Evolutionary conservation across 2,329 filamentous ascomycete genomes (phyloP), one percentile per base, ranked within the genome.

Genomic region (Aspergillus neotritici): DNA sequence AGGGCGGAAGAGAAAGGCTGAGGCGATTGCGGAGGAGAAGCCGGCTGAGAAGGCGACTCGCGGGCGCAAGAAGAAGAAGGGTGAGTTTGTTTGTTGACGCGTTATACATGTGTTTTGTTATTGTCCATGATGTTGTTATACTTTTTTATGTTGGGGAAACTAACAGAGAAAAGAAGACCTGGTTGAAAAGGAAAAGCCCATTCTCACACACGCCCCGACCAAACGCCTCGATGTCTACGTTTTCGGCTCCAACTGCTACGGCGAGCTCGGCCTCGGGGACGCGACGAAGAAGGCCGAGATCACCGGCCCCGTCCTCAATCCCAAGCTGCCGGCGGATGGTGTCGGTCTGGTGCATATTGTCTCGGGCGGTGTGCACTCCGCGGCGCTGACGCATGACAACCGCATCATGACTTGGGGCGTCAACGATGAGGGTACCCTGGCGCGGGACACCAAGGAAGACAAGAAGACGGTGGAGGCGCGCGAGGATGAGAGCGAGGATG

Each of bases 401-500:
- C 82, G 79, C 67, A 84, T 93, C 52, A 68, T 89, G 41, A 90
- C 86, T n/a, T 94, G 87, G 87, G 87, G 87, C 41, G 86, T 91
- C 53, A 93, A 93, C 61, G 86, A 91, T 59, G 80, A 88, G 56
- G 83, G 83, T 49, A 84, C 87, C 6, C 75, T 93, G 14, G 87
- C 86, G 34, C 77, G 87, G 56, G 78, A 86, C 59, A 89, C 85
- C 10, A 47, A 31, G 35, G 21, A 48, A 8, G 42, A 44, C 4
- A 70, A 70, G 9, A 82, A 79, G 73, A 75, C 79, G 3, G 81
- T 81, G 38, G 78, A 77, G 13, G 63, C 59, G 36, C 21, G 55
- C 46, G 33, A 30, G 8, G 35, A 44, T 17, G 61, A 58, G 34
- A 55, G 61, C 13, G 56, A 55, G 36, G 58, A 55, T 13, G 50